A percentile compares a stretch with the other conserved stretches of the same genome.
Conservation (phyloP, 345 rosid genomes). For the Excoecaria cochinchinensis region DNA sequence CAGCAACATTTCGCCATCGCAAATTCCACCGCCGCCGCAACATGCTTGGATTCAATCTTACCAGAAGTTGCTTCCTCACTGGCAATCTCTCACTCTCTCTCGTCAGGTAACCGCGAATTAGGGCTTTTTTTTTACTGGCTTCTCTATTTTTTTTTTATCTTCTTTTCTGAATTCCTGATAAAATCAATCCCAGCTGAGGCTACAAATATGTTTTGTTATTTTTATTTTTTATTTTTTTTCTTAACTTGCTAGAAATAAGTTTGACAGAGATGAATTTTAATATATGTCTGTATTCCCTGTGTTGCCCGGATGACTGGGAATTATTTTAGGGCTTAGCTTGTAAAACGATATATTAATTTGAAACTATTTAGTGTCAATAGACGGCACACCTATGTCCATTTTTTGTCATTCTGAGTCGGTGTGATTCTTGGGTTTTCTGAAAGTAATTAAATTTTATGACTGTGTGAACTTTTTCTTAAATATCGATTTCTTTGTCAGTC, state of each 20-base stretch:
- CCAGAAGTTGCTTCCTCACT: slow-evolving; percentile 49
- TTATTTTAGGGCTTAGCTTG: too few species aligned
- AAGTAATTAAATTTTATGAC: too few species aligned
- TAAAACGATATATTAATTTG: not conserved
- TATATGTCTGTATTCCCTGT: not conserved
- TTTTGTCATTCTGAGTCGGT: not conserved
- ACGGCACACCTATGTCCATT: not conserved
- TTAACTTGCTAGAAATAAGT: not conserved
- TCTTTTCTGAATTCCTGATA: not conserved
- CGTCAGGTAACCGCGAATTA: slow-evolving; percentile 40
- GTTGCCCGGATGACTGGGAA: too few species aligned
- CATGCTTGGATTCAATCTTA: slow-evolving; percentile 63
- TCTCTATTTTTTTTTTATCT: not conserved
- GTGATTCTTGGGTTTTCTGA: not conserved
- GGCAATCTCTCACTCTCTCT: slow-evolving; percentile 50
- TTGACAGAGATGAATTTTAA: not conserved
- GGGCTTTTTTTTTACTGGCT: not conserved
- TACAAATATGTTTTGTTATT: not conserved
- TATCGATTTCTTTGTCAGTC: slow-evolving; percentile 40
- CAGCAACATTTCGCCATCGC: slow-evolving; percentile 19
- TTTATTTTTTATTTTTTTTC: not conserved
- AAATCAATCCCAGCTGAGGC: not conserved
- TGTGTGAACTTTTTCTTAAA: not conserved
- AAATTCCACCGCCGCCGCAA: slow-evolving; percentile 38
- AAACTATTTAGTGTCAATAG: not conserved